Base-by-base conservation (phyloP, 306 rosid genomes). In the Sphenostylis stenocarpa region DNA sequence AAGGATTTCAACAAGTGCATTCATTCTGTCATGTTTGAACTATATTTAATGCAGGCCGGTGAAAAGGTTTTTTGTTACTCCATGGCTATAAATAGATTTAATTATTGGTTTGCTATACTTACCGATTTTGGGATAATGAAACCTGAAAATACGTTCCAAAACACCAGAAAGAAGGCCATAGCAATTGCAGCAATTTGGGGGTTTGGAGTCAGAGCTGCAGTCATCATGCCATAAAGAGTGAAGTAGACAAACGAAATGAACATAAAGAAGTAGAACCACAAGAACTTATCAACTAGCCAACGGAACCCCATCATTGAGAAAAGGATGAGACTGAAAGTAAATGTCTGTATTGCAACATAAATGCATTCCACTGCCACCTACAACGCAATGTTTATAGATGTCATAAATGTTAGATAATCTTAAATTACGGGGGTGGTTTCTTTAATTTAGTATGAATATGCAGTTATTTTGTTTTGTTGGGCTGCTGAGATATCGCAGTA, bases 171-270 rank as follows among this genome's bases (percentile, higher is more conserved):
- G 83, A 87, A 85, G 73, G 89, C 65, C 89, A 85, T 87, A 28
- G 77, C 57, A 60, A 85, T 77, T 61, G 88, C 81, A 23, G 93
- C 93, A 73, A 87, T 81, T 66, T 83, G 84, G 44, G 84, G 79
- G 71, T 82, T 84, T n/a, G 91, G 91, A 55, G 89, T 89, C 4
- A 89, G 85, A 83, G 90, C 87, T 14, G 79, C 85, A 58, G 77
- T 71, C 93, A 89, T 85, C 91, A 89, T 85, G 26, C 93, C 93
- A 34, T 89, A 89, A 29, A 89, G 82, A 58, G 90, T 89, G 84
- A 85, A 89, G 84, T 69, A 85, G 76, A 84, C 80, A 51, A 83
- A 84, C 74, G 87, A 77, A 81, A 73, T 80, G 83, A 78, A 78
- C 33, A 84, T 66, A 76, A 82, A 88, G 86, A 66, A 88, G 89